phyloP scores from a whole-genome alignment of 202 grass and related monocot species.

The Bolboschoenoplectus hybrid region DNA sequence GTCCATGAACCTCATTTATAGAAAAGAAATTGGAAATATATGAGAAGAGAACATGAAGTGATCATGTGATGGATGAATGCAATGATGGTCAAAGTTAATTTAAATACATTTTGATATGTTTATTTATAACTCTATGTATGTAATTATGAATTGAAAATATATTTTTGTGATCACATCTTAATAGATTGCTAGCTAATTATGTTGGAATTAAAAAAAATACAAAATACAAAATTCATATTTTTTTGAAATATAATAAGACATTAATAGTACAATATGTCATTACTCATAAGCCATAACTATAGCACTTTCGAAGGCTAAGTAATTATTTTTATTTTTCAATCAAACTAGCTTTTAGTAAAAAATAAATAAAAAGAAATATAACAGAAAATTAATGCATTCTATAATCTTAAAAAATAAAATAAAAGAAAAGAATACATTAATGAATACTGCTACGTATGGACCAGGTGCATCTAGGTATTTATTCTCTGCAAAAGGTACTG shows the following conservation, averaged over 20 bases:
- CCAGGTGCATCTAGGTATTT: constrained; percentile 3
- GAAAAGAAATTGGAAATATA: background rate
- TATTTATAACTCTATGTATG: no score
- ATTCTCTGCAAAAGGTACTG: no score
- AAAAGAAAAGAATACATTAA: background rate
- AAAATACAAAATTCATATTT: background rate
- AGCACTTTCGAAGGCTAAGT: no score
- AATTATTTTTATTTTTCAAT: no score
- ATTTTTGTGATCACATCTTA: background rate
- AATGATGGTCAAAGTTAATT: background rate
- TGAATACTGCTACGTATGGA: background rate
- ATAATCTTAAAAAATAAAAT: background rate
- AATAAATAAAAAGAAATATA: background rate
- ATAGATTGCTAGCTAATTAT: background rate
- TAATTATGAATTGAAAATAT: background rate
- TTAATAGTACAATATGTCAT: no score
- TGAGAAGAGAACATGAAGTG: background rate
- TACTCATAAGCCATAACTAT: no score
- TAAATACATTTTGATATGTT: no score
- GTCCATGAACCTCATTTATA: background rate
- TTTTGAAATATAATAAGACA: background rate
- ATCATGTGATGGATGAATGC: background rate
- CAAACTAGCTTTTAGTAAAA: background rate
- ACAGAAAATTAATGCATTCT: background rate
- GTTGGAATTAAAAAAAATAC: background rate